A percentile compares a stretch with the other conserved stretches of the same genome.
Evolutionary conservation across 163 green algal genomes (phyloP).

Genomic region (Coccomyxa subellipsoidea): DNA sequence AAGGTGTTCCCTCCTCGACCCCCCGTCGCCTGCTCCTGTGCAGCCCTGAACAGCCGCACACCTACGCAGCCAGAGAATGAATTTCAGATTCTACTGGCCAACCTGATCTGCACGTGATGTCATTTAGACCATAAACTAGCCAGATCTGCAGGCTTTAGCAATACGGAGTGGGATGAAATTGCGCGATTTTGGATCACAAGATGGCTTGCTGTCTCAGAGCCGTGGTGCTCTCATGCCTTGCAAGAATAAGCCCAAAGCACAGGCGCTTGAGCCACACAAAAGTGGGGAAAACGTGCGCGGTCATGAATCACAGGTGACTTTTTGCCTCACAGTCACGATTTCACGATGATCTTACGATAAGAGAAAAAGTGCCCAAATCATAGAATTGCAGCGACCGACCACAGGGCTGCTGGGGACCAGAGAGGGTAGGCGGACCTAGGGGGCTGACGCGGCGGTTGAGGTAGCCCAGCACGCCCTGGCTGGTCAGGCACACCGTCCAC

Average conservation of each 20-base stretch:
- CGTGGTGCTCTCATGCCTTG: too few relatives aligned
- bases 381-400: background rate
- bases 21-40: background rate
- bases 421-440: conserved; percentile 20
- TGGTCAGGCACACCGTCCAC: conserved; percentile 37
- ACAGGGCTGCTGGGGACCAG: background rate
- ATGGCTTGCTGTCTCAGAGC: too few relatives aligned
- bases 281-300: background rate
- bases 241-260: too few relatives aligned
- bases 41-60: background rate
- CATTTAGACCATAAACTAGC: background rate
- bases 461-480: conserved; percentile 16
- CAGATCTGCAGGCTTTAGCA: background rate
- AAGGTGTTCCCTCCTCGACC: background rate
- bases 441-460: conserved; percentile 27
- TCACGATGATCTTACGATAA: background rate
- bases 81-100: background rate
- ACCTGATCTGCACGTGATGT: background rate
- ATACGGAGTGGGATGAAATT: background rate
- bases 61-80: background rate
- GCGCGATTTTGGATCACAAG: too few relatives aligned
- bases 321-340: background rate
- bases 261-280: background rate
- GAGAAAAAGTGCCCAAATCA: background rate
- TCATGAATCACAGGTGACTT: background rate